Evolutionary conservation across 2,329 filamentous ascomycete genomes (phyloP), one percentile per base, ranked within the genome.

Genomic region (Grosmannia penicillata): DNA sequence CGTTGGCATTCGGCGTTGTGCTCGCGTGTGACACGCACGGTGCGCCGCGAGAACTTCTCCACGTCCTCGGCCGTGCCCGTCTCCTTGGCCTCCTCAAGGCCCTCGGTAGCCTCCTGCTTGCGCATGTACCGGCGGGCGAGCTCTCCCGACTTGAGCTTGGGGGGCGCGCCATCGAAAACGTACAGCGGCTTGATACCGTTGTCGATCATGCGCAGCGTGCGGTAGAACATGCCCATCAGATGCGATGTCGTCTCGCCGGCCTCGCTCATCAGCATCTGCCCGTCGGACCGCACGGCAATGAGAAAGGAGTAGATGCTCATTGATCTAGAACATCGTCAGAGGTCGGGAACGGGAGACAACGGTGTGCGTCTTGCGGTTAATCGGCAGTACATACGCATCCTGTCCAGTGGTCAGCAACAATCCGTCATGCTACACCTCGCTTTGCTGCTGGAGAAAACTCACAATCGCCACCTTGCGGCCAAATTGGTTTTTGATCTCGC

Each of bases 251-350:
- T 98, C 59, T 96, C 86, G 53, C 91, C 91, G 37, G 78, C 80
- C 53, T 98, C 91, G 59, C 80, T 93, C 72, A 79, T 96, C 51
- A 98, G 78, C 61, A 95, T 86, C 58, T 98, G 85, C 50, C 91
- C 91, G 51, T 94, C 86, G 52, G 87, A 95, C 50, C 91, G 86
- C 39, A 98, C 91, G 36, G 91, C 91, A 56, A 98, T 91, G 44
- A 98, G 75, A 66, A 98, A 98, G 60, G 84, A 93, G 70, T 98
- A 98, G 53, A 98, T 87, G 62, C 84, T 93, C 91, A 98, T 98
- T 34, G 91, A 98, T 33, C 78, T 83, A 51, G n/a, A 19, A 26
- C 7, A 23, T 2, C 18, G 25, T 18, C 29, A 21, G 14, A 22
- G 18, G 17, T 10, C 8, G 19, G 24, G 19, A 19, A 33, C 23